These are phyloP conservation scores for Erodium moschatum DNA, from an alignment of 441 rosid genomes.

Conservation along the genomic window DNA sequence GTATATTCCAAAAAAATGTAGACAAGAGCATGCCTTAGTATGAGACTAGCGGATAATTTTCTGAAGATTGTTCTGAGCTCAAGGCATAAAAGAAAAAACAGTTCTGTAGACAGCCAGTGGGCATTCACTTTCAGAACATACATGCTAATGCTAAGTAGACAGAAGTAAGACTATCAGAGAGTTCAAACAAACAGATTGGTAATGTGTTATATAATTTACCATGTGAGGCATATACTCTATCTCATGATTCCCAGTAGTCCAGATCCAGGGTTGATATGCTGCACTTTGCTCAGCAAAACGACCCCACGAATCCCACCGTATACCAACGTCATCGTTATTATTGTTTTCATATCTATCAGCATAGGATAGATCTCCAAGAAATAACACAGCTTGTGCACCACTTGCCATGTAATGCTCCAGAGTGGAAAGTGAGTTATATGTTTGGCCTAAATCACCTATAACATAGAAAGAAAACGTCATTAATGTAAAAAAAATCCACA, in stretches of 20 bases:
- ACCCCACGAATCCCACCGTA: constrained; percentile 79
- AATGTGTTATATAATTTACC: constrained; percentile 29
- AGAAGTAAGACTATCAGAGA: neutral
- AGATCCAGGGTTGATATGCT: constrained; percentile 72
- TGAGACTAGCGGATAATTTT: neutral
- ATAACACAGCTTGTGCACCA: constrained; percentile 58
- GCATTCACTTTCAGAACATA: no score
- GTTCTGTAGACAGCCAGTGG: no score
- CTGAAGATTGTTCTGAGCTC: no score
- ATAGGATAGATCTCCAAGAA: constrained; percentile 65
- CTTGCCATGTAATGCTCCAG: constrained; percentile 54
- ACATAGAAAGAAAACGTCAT: constrained; percentile 4
- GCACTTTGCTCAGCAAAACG: constrained; percentile 56
- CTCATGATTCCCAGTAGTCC: constrained; percentile 70
- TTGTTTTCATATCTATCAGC: constrained; percentile 46
- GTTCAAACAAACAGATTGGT: neutral
- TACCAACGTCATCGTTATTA: constrained; percentile 45
- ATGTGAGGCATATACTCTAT: constrained; percentile 59
- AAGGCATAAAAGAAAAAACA: no score
- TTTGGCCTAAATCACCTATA: constrained; percentile 71
- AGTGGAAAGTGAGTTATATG: constrained; percentile 67
- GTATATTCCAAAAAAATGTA: neutral
- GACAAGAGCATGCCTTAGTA: neutral
- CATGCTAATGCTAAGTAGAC: neutral
- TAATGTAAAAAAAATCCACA: neutral